Base-by-base conservation (phyloP, 768 basidiomycete species). In the Dendrothele bispora region DNA sequence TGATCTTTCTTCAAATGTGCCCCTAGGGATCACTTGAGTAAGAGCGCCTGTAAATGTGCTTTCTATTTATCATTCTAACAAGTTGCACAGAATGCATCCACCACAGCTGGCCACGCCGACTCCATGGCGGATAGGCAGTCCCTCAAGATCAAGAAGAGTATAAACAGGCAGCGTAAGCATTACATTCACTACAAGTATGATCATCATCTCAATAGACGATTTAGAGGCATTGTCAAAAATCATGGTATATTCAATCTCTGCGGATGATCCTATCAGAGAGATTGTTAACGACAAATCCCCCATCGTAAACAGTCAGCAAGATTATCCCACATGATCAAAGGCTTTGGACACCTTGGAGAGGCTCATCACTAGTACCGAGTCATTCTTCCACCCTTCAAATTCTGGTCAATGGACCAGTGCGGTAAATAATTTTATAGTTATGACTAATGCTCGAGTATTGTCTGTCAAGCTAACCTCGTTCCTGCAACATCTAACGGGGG, bases 311-410 rank as follows among this genome's bases (percentile, higher is more conserved):
- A n/a, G n/a, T n/a, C n/a, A n/a, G n/a, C 73, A 74, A 52, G 66
- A 80, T 18, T 90, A 77, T 61, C 67, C 91, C 24, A 93, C 83
- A 0, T 95, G 95, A 14, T 93, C 88, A 2, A 88, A 80, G 60
- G 90, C 94, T 17, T 74, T 98, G 50, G 91, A 95, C 57, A 85
- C 91, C 12, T 71, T 98, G 22, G 89, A 91, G 55, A 84, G 84
- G 55, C 69, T 98, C 34, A 82, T 98, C 51, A 95, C 91, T 12
- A 94, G 91, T 57, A 91, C 88, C 5, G 95, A 98, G 61, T 84
- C 87, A 0, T 95, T 88, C 73, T 98, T 98, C 69, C 95, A 98
- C 64, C 95, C 95, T 2, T 91, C 90, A 3, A 97, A 97, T 61
- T 84, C 84, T 25, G 95, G 95, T 3, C 70, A 77, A 25, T 97